A percentile compares a stretch with the other conserved stretches of the same genome.
These are phyloP conservation scores for Exidia glandulosa DNA, from an alignment of 768 basidiomycete genomes.

Conservation along the genomic window DNA sequence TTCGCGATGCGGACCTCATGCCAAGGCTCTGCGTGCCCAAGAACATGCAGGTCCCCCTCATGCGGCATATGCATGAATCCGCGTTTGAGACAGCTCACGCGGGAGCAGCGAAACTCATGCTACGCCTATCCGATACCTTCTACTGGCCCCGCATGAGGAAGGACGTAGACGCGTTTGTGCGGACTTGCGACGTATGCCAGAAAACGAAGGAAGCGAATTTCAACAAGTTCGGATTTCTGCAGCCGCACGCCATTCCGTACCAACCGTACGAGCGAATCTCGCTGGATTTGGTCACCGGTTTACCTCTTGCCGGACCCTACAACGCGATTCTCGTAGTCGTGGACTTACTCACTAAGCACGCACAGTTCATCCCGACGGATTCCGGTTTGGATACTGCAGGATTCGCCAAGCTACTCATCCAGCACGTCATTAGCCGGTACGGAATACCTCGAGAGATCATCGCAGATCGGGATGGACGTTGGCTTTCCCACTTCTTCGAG, in stretches of 20 bases:
- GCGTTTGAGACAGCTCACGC: constrained; percentile 17
- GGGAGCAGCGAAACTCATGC: constrained; percentile 18
- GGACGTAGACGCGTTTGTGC: constrained; percentile 13
- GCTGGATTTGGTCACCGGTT: too few relatives aligned
- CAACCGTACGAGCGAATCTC: too few relatives aligned
- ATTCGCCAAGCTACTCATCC: constrained; percentile 4
- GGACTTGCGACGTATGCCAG: constrained; percentile 7
- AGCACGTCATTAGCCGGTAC: constrained; percentile 1
- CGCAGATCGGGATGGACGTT: too few relatives aligned
- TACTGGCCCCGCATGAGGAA: constrained; percentile 24
- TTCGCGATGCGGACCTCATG: background rate
- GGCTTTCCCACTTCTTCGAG: too few relatives aligned
- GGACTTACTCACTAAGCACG: too few relatives aligned
- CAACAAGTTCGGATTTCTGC: constrained; percentile 1
- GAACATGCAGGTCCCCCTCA: constrained; percentile 5
- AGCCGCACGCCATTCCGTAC: background rate
- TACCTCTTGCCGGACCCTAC: too few relatives aligned
- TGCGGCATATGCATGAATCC: constrained; percentile 18
- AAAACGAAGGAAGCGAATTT: constrained; percentile 1
- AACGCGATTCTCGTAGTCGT: too few relatives aligned
- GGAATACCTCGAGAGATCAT: constrained; percentile 8
- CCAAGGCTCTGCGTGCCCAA: constrained; percentile 20
- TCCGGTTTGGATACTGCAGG: background rate
- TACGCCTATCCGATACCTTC: constrained; percentile 12
- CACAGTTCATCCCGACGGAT: too few relatives aligned